phyloP scores from a whole-genome alignment of 148 eudicot species.

The Spergularia marina region DNA sequence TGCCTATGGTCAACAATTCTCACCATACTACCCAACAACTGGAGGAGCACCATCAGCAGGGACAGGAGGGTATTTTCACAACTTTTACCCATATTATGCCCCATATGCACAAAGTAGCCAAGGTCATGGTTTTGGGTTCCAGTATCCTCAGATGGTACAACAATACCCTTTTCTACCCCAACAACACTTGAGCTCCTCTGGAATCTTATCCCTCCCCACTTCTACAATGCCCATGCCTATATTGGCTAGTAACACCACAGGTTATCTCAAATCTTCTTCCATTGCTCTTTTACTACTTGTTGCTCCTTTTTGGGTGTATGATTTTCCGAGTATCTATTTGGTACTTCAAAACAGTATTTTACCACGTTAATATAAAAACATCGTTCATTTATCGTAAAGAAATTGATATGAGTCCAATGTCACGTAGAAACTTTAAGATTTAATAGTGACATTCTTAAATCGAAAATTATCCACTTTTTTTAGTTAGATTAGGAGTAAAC shows the following conservation, averaged over 20 bases:
- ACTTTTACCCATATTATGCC: constrained; percentile 38
- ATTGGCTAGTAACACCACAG: constrained; percentile 24
- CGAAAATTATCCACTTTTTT: too few relatives aligned
- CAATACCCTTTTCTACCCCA: constrained; percentile 45
- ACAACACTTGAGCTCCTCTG: constrained; percentile 29
- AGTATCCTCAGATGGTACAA: constrained; percentile 44
- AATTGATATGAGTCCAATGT: background rate
- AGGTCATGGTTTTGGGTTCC: constrained; percentile 45
- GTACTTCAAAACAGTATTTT: too few relatives aligned
- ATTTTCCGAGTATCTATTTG: too few relatives aligned
- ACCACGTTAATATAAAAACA: too few relatives aligned
- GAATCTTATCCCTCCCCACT: constrained; percentile 47
- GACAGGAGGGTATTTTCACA: constrained; percentile 37
- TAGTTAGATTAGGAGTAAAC: too few relatives aligned
- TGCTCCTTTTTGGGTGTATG: background rate
- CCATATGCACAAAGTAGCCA: constrained; percentile 41
- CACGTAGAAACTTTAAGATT: background rate
- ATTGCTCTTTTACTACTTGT: background rate
- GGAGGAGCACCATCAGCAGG: constrained; percentile 30
- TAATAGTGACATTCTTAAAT: too few relatives aligned
- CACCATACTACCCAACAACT: constrained; percentile 43
- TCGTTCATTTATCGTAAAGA: background rate
- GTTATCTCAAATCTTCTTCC: constrained; percentile 15
- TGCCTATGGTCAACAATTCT: constrained; percentile 38
- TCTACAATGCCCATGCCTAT: constrained; percentile 24